Evolutionary conservation across 768 basidiomycete species (phyloP).

Genomic region (Trametes punicea): DNA sequence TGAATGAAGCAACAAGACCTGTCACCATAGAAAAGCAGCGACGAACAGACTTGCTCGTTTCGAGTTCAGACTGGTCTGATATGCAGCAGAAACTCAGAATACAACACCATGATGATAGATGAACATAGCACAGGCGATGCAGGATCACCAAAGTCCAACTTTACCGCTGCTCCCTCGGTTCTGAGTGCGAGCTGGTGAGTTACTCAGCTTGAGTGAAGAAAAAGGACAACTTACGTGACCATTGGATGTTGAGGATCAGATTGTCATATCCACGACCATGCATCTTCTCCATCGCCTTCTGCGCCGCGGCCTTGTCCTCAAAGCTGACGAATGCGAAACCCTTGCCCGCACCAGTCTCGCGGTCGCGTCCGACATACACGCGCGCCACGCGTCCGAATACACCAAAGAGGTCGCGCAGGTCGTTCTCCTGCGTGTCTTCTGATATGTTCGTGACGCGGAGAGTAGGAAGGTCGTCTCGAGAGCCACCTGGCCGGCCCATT

Average conservation of each 20-base stretch:
- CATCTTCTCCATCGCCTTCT: constrained; percentile 88
- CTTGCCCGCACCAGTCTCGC: constrained; percentile 92
- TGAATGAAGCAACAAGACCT: no score
- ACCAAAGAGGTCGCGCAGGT: constrained; percentile 88
- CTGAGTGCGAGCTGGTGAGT: constrained; percentile 20
- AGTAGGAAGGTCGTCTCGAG: constrained; percentile 90
- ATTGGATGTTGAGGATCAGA: constrained; percentile 70
- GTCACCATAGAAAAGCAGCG: no score
- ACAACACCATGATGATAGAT: constrained; percentile 11
- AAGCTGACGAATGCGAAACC: constrained; percentile 98
- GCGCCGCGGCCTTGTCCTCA: constrained; percentile 74
- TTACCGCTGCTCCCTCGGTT: constrained; percentile 38
- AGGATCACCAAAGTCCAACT: background rate
- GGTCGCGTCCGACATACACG: constrained; percentile 92
- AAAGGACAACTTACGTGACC: constrained; percentile 51
- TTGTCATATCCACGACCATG: constrained; percentile 92
- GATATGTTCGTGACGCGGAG: constrained; percentile 96
- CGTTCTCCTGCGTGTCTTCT: constrained; percentile 91
- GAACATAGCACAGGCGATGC: constrained; percentile 10
- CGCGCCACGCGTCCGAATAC: constrained; percentile 81
- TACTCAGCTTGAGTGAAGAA: background rate
- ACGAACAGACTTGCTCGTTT: no score
- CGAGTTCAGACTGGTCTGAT: no score
- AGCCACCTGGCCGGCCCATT: constrained; percentile 58
- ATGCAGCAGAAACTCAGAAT: background rate